Evolutionary conservation across 2,329 filamentous ascomycete genomes (phyloP).

Genomic region (Sclerotiophoma versabilis): DNA sequence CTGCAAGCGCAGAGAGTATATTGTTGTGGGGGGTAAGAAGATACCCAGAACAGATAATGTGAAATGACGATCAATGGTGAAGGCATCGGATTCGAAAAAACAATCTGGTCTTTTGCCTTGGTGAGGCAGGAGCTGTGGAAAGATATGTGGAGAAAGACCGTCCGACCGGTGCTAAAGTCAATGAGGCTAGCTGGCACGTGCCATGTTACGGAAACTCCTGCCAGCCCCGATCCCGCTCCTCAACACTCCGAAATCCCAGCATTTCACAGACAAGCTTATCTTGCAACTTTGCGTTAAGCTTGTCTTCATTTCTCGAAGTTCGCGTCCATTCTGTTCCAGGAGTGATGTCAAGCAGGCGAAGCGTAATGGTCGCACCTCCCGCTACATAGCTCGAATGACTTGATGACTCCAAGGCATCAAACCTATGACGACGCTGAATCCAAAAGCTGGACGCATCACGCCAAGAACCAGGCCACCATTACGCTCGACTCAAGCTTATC

Average conservation of each 20-base stretch:
- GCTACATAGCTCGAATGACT: not conserved
- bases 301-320: not conserved
- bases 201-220: not conserved
- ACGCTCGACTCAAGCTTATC: conserved; percentile 1
- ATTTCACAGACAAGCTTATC: not conserved
- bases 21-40: not conserved
- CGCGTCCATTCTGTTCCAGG: not conserved
- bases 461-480: conserved; percentile 2
- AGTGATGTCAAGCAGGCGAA: not conserved
- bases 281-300: not conserved
- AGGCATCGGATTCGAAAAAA: not conserved
- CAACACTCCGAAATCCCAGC: not conserved
- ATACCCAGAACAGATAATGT: not conserved
- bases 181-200: conserved; percentile 3
- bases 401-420: not conserved
- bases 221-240: not conserved
- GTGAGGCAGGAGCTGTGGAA: not conserved
- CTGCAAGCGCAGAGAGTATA: conserved; percentile 2
- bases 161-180: conserved; percentile 1
- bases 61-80: not conserved
- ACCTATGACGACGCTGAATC: not conserved
- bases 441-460: not conserved
- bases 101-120: not conserved
- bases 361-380: not conserved
- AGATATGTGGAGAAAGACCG: not conserved